Percentiles rank a stretch among this genome's conserved stretches.
These are phyloP conservation scores for Pinus taeda DNA, from an alignment of 75 land plant genomes.

Conservation along the genomic window DNA sequence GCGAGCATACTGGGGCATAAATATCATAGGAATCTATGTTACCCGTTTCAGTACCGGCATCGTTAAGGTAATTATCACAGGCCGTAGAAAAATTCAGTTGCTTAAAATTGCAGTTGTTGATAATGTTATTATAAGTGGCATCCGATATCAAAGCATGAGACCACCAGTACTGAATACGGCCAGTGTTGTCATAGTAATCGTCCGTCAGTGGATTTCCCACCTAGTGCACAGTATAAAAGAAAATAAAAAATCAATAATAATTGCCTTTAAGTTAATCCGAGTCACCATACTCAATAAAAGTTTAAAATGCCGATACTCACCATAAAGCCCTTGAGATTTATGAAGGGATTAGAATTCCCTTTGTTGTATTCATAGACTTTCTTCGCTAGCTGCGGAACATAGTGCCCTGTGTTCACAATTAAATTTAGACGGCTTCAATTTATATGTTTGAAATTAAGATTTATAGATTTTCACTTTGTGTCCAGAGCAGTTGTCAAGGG, in stretches of 20 bases:
- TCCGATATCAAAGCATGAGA: slow-evolving; percentile 83
- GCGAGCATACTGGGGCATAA: slow-evolving; percentile 25
- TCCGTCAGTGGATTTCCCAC: slow-evolving; percentile 83
- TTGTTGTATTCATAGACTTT: slow-evolving; percentile 52
- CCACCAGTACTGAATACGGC: slow-evolving; percentile 76
- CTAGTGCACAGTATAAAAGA: slow-evolving; percentile 24
- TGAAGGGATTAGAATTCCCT: slow-evolving; percentile 22
- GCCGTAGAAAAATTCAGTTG: slow-evolving; percentile 15
- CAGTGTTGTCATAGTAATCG: slow-evolving; percentile 62
- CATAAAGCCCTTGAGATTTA: slow-evolving; percentile 83
- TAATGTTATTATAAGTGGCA: slow-evolving; percentile 36
- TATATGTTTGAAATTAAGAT: too few species aligned
- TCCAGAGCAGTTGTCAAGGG: too few species aligned
- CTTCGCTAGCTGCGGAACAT: slow-evolving; percentile 80
- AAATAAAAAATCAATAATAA: too few species aligned
- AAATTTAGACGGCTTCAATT: too few species aligned
- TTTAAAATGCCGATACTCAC: slow-evolving; percentile 29
- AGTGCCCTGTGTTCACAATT: slow-evolving; percentile 61
- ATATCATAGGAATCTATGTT: slow-evolving; percentile 43
- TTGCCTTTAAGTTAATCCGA: too few species aligned
- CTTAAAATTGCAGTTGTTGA: slow-evolving; percentile 59
- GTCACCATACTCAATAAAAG: too few species aligned
- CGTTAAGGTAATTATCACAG: slow-evolving; percentile 5
- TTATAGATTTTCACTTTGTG: too few species aligned
- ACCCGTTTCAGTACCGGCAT: slow-evolving; percentile 20